Evolutionary conservation across 2,329 filamentous ascomycete species (phyloP).

Genomic region (Hortaea werneckii): DNA sequence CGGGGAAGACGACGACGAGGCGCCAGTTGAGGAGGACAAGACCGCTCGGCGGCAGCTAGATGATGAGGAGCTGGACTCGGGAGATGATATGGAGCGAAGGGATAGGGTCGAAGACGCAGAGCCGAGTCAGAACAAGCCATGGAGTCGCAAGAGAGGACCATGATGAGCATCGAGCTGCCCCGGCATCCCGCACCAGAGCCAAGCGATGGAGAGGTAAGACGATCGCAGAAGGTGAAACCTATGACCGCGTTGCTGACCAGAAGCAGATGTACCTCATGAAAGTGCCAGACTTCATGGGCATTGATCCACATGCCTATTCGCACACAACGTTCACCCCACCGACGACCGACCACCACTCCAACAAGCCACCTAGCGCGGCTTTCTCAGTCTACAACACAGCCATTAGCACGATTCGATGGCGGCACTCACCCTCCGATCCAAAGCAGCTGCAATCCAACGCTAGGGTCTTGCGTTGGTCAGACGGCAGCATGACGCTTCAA

Average conservation of each 20-base stretch:
- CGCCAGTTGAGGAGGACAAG: constrained; percentile 8
- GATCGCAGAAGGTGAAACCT: not conserved
- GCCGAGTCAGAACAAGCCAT: constrained; percentile 35
- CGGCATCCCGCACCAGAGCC: constrained; percentile 62
- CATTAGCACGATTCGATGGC: constrained; percentile 58
- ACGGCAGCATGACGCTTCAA: constrained; percentile 67
- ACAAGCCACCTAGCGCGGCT: constrained; percentile 33
- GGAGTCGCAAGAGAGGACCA: constrained; percentile 36
- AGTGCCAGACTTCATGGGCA: constrained; percentile 61
- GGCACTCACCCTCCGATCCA: constrained; percentile 54
- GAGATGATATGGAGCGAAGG: constrained; percentile 52
- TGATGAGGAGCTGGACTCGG: constrained; percentile 53
- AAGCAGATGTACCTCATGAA: constrained; percentile 57
- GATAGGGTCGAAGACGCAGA: constrained; percentile 49
- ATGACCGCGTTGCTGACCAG: constrained; percentile 1
- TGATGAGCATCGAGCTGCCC: constrained; percentile 55
- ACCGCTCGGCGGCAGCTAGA: constrained; percentile 33
- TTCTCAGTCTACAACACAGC: constrained; percentile 55
- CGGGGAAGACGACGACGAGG: constrained; percentile 30
- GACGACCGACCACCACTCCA: constrained; percentile 46
- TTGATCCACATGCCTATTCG: constrained; percentile 59
- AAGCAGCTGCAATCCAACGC: constrained; percentile 64
- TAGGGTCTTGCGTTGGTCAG: constrained; percentile 65
- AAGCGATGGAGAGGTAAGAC: constrained; percentile 55
- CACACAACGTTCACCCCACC: constrained; percentile 56